These are phyloP conservation scores for Epichloe bromicola DNA, from an alignment of 2,329 filamentous ascomycete species.

Conservation along the genomic window DNA sequence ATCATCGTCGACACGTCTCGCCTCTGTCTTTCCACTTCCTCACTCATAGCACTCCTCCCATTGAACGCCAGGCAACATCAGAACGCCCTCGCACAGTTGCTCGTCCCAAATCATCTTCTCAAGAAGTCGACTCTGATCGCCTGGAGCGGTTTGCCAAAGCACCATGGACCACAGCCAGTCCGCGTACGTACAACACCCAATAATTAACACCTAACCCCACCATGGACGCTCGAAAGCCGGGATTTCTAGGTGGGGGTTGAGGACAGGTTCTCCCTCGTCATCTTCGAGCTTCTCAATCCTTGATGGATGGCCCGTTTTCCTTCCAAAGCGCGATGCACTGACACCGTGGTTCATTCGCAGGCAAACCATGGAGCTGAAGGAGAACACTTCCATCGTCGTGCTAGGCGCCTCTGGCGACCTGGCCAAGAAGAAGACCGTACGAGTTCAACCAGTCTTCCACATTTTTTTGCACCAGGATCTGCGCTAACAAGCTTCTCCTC, in stretches of 20 bases:
- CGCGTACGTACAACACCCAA: constrained; percentile 6
- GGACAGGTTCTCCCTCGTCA: not conserved
- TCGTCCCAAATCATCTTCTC: not conserved
- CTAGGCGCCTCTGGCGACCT: constrained; percentile 94
- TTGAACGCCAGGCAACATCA: not conserved
- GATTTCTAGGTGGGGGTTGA: constrained; percentile 3
- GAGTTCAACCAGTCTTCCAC: constrained; percentile 15
- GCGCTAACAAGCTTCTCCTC: constrained; percentile 12
- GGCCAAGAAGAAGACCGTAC: constrained; percentile 98
- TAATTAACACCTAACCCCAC: constrained; percentile 2
- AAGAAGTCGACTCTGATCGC: not conserved
- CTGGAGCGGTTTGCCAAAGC: constrained; percentile 7
- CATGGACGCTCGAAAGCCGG: constrained; percentile 5
- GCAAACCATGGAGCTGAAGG: constrained; percentile 89
- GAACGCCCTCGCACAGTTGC: not conserved
- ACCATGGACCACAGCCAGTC: constrained; percentile 9
- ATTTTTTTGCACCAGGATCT: not conserved
- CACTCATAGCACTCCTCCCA: not conserved
- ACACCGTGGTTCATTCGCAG: constrained; percentile 6
- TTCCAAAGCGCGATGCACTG: constrained; percentile 1
- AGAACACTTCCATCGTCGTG: constrained; percentile 94
- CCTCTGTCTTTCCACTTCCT: not conserved
- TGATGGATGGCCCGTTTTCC: not conserved
- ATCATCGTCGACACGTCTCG: constrained; percentile 2
- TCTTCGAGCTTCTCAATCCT: constrained; percentile 1